Evolutionary conservation across 441 rosid genomes (phyloP), one percentile per base, ranked within the genome.

Genomic region (Geranium incanum): DNA sequence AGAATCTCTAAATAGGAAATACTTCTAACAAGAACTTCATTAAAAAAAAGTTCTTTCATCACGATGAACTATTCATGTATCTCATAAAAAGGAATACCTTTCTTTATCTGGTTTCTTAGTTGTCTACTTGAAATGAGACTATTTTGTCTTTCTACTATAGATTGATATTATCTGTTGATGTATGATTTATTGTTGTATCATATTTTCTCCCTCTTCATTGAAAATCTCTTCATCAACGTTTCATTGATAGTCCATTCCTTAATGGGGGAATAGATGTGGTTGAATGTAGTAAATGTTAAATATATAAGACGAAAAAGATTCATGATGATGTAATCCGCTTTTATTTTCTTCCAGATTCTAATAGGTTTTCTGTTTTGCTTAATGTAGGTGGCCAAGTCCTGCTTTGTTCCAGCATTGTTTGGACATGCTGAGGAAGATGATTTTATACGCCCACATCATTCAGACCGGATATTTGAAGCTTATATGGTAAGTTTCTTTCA

Each of bases 351-450:
- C 12, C 68, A 68, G 33, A 28, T 18, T 21, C 36, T 69, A 15
- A 64, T 57, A 57, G 13, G 68, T 55, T n/a, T 19, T 63, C 48
- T 74, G 36, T 15, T 68, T 68, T 33, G 71, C 72, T 67, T 68
- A 57, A 57, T 78, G 74, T 18, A 95, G 99, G 96, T 88, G 75
- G 99, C 98, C 71, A 86, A 88, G 74, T 84, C 87, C 70, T 82
- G 91, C 86, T 95, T 95, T 78, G 99, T 95, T 78, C 99, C 99
- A 6, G 99, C 77, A 75, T 86, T 95, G 77, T 83, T 95, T 86
- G 99, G 99, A 66, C 99, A 95, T 85, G 99, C 92, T 71, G 76
- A 74, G 72, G 91, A 83, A 77, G 99, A 95, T 83, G 99, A 95
- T 78, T 95, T 95, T 76, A 91, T 95, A 75, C 88, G 72, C 52